A percentile compares a stretch with the other conserved stretches of the same genome.
Evolutionary conservation across 148 eudicot species (phyloP).

Genomic region (Suaeda aralocaspica): DNA sequence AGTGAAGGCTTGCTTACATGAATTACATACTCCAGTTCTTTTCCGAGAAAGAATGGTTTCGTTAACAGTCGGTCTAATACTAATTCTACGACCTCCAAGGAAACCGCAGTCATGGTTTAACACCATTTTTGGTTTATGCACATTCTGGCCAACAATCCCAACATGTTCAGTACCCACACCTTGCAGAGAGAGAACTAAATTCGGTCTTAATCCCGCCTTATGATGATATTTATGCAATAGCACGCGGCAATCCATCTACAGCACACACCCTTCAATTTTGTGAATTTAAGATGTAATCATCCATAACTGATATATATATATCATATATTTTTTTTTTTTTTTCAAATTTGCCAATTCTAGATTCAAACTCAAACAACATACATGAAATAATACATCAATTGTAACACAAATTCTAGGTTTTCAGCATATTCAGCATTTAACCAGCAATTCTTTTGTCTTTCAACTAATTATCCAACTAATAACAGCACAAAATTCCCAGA

Average conservation of each 20-base stretch:
- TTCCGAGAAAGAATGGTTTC: constrained; percentile 28
- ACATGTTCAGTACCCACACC: constrained; percentile 21
- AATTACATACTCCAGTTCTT: constrained; percentile 36
- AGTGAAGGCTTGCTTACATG: constrained; percentile 52
- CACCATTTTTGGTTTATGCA: constrained; percentile 25
- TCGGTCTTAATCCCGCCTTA: constrained; percentile 18
- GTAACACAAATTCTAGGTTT: too few species aligned
- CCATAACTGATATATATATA: background rate
- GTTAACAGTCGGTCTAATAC: constrained; percentile 24
- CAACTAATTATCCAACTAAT: background rate
- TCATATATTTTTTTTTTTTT: too few species aligned
- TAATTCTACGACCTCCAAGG: constrained; percentile 40
- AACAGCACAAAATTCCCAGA: background rate
- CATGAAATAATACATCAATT: too few species aligned
- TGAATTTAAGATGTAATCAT: background rate
- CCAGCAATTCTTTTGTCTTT: background rate
- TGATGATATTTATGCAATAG: constrained; percentile 22
- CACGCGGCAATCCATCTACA: constrained; percentile 38
- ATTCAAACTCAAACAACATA: background rate
- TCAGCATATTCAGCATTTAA: background rate
- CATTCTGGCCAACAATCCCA: constrained; percentile 21
- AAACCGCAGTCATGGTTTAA: constrained; percentile 38
- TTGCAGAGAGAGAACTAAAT: constrained; percentile 27
- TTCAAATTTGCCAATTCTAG: too few species aligned
- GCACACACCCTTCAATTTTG: background rate